A percentile compares a stretch with the other conserved stretches of the same genome.
Evolutionary conservation across 192 early-diverging fungal genomes (phyloP).

Genomic region (Mortierella alpina): DNA sequence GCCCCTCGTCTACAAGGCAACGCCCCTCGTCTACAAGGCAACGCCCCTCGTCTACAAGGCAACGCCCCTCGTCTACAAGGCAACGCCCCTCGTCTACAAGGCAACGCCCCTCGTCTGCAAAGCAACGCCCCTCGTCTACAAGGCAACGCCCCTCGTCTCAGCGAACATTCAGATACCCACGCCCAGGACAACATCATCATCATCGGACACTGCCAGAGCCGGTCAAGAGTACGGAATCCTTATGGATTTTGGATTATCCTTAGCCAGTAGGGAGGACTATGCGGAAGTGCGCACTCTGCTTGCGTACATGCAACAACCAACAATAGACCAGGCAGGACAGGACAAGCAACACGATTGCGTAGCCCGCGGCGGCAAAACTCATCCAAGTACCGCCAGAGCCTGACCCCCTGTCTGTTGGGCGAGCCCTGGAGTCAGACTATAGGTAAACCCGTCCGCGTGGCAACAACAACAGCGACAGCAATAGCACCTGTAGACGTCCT

Average conservation of each 20-base stretch:
- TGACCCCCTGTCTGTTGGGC: constrained; percentile 21
- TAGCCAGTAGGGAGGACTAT: constrained; percentile 25
- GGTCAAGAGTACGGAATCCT: constrained; percentile 43
- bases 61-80: too few relatives aligned
- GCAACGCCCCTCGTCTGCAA: too few relatives aligned
- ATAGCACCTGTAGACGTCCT: constrained; percentile 27
- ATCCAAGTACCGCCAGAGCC: constrained; percentile 34
- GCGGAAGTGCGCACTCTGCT: neutral
- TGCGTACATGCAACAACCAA: constrained; percentile 15
- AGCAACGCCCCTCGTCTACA: too few relatives aligned
- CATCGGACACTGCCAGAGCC: neutral
- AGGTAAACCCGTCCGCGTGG: constrained; percentile 44
- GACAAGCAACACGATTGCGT: constrained; percentile 41
- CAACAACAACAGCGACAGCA: constrained; percentile 41
- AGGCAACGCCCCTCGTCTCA: too few relatives aligned
- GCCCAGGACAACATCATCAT: neutral
- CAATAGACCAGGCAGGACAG: constrained; percentile 48
- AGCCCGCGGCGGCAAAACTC: constrained; percentile 38
- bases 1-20: too few relatives aligned
- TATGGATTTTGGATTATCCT: constrained; percentile 40
- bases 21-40: too few relatives aligned
- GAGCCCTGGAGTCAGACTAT: constrained; percentile 30
- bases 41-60: too few relatives aligned
- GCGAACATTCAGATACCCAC: constrained; percentile 5
- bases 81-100: too few relatives aligned